Base-by-base conservation (phyloP, 352 stramenopile genomes). In the Globisporangium recalcitrans region DNA sequence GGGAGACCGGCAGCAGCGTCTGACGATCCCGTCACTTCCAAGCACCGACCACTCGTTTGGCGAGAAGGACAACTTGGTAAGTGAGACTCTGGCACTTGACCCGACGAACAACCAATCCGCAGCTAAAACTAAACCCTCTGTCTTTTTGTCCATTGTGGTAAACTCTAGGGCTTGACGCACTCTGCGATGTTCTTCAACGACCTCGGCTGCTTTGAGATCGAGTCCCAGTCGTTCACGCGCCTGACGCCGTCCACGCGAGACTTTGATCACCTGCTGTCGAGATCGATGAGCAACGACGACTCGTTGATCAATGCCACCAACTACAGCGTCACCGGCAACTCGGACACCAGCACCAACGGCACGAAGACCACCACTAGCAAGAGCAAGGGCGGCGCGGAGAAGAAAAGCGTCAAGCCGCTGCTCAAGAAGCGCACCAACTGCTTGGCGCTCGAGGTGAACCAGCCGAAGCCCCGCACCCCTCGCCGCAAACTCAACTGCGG, bases 351-450 rank as follows among this genome's bases (percentile, higher is more conserved):
- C 11, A 47, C 26, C 32, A 52, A 44, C 16, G 34, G 26, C 57
- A 9, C 40, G 21, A 54, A 60, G 10, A 46, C 14, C n/a, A 21
- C 16, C 3, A 46, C 16, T 16, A 46, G 16, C 38, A 46, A 46
- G 38, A 46, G 38, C 32, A 67, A 40, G 44, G 48, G 44, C 49
- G 58, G 24, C 22, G 24, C 5, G 24, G 24, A 53, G 14, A 78
- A 72, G 46, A 78, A 73, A 46, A 73, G 63, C n/a, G 46, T 60
- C 26, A 90, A 87, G 52, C 73, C 70, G n/a, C 63, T 77, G 26
- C 63, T 75, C 24, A 91, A 91, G 67, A 91, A 91, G 69, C 78
- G 84, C 11, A 69, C 74, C 14, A 82, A 78, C 52, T 80, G 71
- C 55, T 61, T 88, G 14, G 69, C 77, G 22, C 54, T 89, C 31